Evolutionary conservation across 768 basidiomycete genomes (phyloP), one percentile per base, ranked within the genome.

Genomic region (Multifurca ochricompacta): DNA sequence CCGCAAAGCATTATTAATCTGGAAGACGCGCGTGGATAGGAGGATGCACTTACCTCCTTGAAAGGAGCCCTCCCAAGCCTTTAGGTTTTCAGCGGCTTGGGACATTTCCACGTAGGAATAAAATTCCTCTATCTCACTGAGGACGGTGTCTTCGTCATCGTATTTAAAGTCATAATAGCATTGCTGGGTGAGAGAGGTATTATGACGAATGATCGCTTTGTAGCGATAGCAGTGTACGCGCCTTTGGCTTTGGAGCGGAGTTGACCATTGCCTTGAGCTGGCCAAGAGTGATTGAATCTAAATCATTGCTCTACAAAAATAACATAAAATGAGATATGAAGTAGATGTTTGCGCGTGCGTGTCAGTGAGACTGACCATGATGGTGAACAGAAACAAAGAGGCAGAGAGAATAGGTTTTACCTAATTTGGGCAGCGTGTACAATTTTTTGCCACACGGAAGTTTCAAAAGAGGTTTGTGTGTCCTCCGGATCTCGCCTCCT

Each of bases 81-180:
- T 85, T 59, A 90, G 73, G 66, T 91, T 91, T 73, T 91, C 88
- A 2, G 81, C 82, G 19, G 92, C 85, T 66, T 93, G 89, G 0
- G 87, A 81, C 80, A 92, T 90, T 73, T 97, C 95, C 57, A 91
- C 83, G 70, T 96, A 99, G 19, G 91, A 91, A 69, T 95, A 98
- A 71, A 98, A 97, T 70, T 99, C 96, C 54, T 97, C 90, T 35
- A 99, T 84, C 68, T 99, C 96, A 63, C 88, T 87, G 78, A 95
- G 85, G 18, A 97, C 83, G 4, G 90, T 93, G 69, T 96, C 91
- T 65, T 95, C 93, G 68, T 98, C 94, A 62, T 95, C 90, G 67
- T 97, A 97, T 57, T 87, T 82, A 70, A 87, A 96, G 73, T 93
- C 91, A 69, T 88, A 96, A 62, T 79, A 81, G 8, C 82, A 83